Evolutionary conservation across 208 protist species (phyloP).

Genomic region (Trypanosoma mega): DNA sequence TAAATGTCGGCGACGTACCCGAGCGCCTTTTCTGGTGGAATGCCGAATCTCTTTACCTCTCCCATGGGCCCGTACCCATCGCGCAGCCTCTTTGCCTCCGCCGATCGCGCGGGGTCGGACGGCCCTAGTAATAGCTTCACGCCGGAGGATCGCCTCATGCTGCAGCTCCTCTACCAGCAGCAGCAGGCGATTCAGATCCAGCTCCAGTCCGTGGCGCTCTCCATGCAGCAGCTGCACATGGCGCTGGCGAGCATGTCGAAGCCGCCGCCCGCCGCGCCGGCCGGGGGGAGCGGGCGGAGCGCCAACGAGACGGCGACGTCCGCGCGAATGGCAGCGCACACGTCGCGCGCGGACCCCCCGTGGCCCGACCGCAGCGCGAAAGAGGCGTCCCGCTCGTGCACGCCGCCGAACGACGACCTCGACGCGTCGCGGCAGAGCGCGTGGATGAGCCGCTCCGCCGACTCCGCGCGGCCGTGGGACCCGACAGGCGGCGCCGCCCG

Average conservation of each 20-base stretch:
- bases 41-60: constrained; percentile 28
- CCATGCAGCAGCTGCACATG: constrained; percentile 65
- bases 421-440: constrained; percentile 32
- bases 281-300: not conserved
- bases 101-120: constrained; percentile 4
- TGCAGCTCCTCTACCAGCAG: constrained; percentile 78
- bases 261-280: not conserved
- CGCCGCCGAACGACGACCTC: constrained; percentile 52
- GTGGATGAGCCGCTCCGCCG: not conserved
- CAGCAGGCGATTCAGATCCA: constrained; percentile 83
- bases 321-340: no score
- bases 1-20: constrained; percentile 22
- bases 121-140: constrained; percentile 37
- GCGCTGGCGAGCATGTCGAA: constrained; percentile 11
- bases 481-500: constrained; percentile 31
- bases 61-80: constrained; percentile 20
- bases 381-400: constrained; percentile 58
- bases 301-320: not conserved
- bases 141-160: constrained; percentile 69
- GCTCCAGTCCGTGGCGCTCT: constrained; percentile 68
- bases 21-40: constrained; percentile 1
- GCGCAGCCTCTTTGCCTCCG: constrained; percentile 22
- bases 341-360: not conserved
- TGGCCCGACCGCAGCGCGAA: constrained; percentile 11
- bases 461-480: constrained; percentile 57